These are phyloP conservation scores for Camelina laxa DNA, from an alignment of 345 rosid genomes.

Conservation along the genomic window DNA sequence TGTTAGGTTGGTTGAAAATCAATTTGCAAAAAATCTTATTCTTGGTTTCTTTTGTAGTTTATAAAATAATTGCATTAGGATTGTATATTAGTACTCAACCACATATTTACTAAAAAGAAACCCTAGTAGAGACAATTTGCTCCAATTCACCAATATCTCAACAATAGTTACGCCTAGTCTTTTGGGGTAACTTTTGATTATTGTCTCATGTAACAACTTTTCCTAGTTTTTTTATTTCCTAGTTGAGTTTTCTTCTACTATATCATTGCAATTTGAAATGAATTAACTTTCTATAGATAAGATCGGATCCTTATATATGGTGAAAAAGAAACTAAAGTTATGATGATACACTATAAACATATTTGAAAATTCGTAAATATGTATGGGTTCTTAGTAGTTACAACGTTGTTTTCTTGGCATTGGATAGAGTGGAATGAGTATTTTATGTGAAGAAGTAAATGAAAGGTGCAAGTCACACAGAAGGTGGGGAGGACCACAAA, in stretches of 20 bases:
- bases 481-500: constrained; percentile 47
- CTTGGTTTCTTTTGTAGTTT: background rate
- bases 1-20: background rate
- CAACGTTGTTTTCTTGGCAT: constrained; percentile 32
- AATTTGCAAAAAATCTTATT: background rate
- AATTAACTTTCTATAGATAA: background rate
- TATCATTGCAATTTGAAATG: background rate
- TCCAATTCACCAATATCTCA: background rate
- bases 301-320: constrained; percentile 5
- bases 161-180: background rate
- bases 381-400: constrained; percentile 9
- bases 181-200: background rate
- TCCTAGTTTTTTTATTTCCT: background rate
- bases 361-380: background rate
- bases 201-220: background rate
- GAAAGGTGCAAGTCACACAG: background rate
- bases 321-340: background rate
- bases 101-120: background rate
- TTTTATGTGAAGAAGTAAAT: constrained; percentile 19
- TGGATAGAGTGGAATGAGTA: constrained; percentile 20
- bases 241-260: background rate
- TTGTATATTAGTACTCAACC: background rate
- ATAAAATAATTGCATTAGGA: background rate
- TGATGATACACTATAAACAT: background rate
- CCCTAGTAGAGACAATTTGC: background rate